phyloP scores from a whole-genome alignment of 106 monocot species.

The Ottelia alismoides region DNA sequence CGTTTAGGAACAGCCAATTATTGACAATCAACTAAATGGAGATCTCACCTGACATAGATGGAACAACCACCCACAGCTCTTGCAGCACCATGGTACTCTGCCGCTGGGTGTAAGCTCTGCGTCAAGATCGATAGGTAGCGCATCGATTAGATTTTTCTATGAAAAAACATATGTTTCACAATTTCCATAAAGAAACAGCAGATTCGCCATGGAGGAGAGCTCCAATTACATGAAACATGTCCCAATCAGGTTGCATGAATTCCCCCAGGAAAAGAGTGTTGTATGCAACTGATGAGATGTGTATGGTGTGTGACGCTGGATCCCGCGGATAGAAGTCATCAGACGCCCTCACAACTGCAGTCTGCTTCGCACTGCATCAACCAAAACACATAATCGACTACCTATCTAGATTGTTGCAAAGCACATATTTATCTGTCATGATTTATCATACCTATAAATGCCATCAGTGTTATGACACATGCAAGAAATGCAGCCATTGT shows the following conservation, averaged over 20 bases:
- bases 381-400: too few relatives aligned
- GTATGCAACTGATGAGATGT: constrained; percentile 73
- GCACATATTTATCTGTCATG: too few relatives aligned
- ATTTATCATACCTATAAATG: constrained; percentile 37
- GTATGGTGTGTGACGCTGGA: constrained; percentile 75
- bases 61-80: constrained; percentile 72
- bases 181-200: too few relatives aligned
- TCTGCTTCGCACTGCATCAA: constrained; percentile 30
- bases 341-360: constrained; percentile 60
- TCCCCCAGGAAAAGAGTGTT: constrained; percentile 75
- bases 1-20: too few relatives aligned
- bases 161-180: too few relatives aligned
- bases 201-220: too few relatives aligned
- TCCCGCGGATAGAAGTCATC: constrained; percentile 80
- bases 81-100: constrained; percentile 80
- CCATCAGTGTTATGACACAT: constrained; percentile 83
- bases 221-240: constrained; percentile 78
- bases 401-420: too few relatives aligned
- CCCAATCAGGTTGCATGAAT: constrained; percentile 91
- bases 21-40: too few relatives aligned
- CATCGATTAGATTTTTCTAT: too few relatives aligned
- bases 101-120: constrained; percentile 73
- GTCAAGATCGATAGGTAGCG: too few relatives aligned
- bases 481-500: constrained; percentile 61
- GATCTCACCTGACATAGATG: constrained; percentile 53